Evolutionary conservation across 164 flowering plant genomes (phyloP).

Genomic region (Litsea cubeba): DNA sequence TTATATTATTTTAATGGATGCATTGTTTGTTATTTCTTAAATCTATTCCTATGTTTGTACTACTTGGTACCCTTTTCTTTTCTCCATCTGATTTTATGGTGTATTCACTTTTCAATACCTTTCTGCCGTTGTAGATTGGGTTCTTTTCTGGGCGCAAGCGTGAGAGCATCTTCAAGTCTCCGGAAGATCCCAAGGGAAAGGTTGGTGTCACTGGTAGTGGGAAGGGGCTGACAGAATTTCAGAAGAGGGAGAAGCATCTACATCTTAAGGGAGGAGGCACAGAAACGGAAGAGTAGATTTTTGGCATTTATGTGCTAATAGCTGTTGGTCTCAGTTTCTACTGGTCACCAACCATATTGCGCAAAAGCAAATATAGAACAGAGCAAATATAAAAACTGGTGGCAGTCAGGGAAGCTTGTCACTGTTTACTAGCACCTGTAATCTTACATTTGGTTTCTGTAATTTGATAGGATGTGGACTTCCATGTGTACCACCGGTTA

Average conservation of each 20-base stretch:
- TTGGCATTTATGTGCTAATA: background rate
- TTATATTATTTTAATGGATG: too few species aligned
- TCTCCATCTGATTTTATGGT: too few species aligned
- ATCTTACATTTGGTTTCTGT: too few species aligned
- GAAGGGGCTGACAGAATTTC: constrained; percentile 95
- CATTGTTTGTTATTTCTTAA: too few species aligned
- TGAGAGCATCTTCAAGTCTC: constrained; percentile 99
- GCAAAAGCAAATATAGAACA: too few species aligned
- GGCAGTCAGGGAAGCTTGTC: too few species aligned
- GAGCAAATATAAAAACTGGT: too few species aligned
- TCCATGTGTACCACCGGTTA: too few species aligned
- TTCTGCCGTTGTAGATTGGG: constrained; percentile 15
- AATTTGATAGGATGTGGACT: too few species aligned
- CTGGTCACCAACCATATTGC: background rate
- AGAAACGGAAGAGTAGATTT: constrained; percentile 57
- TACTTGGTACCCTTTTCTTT: too few species aligned
- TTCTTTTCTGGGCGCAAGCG: constrained; percentile 94
- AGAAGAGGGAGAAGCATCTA: constrained; percentile 90
- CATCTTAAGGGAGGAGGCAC: constrained; percentile 75
- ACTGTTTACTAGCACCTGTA: too few species aligned
- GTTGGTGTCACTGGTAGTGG: constrained; percentile 99
- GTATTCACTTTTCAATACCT: background rate
- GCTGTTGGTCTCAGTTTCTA: background rate
- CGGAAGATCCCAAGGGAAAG: constrained; percentile 94
- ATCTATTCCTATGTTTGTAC: too few species aligned